Base-by-base conservation (phyloP, 257 asterid genomes). In the Coffea canephora region DNA sequence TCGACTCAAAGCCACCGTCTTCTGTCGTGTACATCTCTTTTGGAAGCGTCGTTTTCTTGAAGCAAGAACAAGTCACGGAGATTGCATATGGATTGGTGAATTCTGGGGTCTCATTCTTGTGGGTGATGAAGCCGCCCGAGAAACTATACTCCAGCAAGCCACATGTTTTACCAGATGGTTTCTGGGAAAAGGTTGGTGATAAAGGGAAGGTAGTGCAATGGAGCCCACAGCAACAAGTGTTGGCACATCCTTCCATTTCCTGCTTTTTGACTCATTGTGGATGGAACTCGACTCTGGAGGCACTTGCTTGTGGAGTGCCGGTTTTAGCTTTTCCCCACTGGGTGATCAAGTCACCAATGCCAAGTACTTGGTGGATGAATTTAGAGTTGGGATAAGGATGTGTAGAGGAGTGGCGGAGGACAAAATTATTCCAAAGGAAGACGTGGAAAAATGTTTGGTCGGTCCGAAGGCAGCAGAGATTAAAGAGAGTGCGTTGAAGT, bases 311-410 rank as follows among this genome's bases (percentile, higher is more conserved):
- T 39, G 98, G 98, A 19, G 91, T 90, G 0, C 97, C 98, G 25
- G 84, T 91, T 75, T 80, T 88, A 82, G 93, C 97, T 31, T 91
- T 90, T 75, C 98, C 98, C 0, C 95, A 87, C 74, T 91, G 94
- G 98, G 98, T 8, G 98, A 94, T 62, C 97, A 94, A 87, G 98
- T 94, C 16, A 89, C 94, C 34, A 87, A 94, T 70, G 98, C 97
- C 0, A 94, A 92, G 89, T 94, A 86, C 57, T 50, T 92, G 79
- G 97, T 92, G 8, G 98, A 94, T 19, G 94, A 86, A 61, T 90
- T 86, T 45, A 85, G 85, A 83, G 89, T 90, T 8, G 98, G 98
- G 61, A 25, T 88, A 18, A 84, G 91, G 80, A 48, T 92, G 86
- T 85, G 91, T 70, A 87, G 97, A 85, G 98, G 96, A 2, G 96